Conservation (phyloP, 2,329 filamentous ascomycete species). For the Camptophora hylomeconis region DNA sequence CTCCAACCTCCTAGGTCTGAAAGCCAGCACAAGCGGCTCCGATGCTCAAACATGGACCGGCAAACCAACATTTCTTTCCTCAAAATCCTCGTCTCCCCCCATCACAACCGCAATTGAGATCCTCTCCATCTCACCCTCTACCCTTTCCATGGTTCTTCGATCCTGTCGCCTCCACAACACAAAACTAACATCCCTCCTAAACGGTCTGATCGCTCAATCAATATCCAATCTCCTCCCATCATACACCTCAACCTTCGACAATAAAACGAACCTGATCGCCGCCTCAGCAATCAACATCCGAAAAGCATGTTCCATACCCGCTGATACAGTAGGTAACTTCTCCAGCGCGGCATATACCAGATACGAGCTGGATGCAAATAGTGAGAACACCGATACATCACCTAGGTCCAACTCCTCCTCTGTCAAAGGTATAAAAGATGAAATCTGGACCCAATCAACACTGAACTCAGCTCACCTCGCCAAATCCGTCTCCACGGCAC, state of each 20-base stretch:
- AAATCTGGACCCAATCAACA: conserved; percentile 24
- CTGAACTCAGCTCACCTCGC: conserved; percentile 22
- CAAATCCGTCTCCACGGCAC: conserved; percentile 19
- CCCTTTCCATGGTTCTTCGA: conserved; percentile 19
- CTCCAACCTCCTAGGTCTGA: conserved; percentile 21
- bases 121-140: conserved; percentile 20
- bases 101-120: conserved; percentile 21
- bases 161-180: conserved; percentile 22
- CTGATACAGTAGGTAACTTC: conserved; percentile 26
- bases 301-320: conserved; percentile 19
- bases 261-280: conserved; percentile 22
- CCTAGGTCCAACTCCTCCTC: no score
- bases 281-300: conserved; percentile 31
- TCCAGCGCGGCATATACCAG: conserved; percentile 20
- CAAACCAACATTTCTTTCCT: conserved; percentile 8
- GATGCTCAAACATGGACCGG: conserved; percentile 25
- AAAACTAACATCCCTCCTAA: conserved; percentile 30
- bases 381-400: not conserved
- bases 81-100: not conserved
- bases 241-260: conserved; percentile 11
- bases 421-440: conserved; percentile 10
- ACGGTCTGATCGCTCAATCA: conserved; percentile 23
- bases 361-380: conserved; percentile 9
- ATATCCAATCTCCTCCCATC: conserved; percentile 1
- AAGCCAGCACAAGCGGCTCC: conserved; percentile 15